Evolutionary conservation across 495 filamentous ascomycete genomes (phyloP), one percentile per base, ranked within the genome.

Genomic region (Bombardia bombarda): DNA sequence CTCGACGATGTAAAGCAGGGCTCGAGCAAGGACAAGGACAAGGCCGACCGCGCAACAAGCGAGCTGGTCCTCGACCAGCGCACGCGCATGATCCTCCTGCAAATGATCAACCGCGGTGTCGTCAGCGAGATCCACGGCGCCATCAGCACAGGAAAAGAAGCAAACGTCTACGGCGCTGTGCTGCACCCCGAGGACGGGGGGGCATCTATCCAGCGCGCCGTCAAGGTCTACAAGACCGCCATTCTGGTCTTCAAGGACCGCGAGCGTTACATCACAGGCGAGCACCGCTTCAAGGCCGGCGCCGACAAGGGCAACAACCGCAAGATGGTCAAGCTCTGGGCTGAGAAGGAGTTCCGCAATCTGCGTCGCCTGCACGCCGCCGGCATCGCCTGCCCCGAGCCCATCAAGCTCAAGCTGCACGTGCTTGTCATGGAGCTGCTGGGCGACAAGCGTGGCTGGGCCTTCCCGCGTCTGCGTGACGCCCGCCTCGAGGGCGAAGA

Each of bases 151-250:
- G 92, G 92, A 34, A 98, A 98, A 58, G 92, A 98, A 63, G 92
- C 92, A 34, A 97, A 98, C 50, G 92, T 98, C 17, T 98, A 97
- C 66, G 83, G 90, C 47, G 72, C 64, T 5, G 51, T 66, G 12
- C 54, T 63, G 10, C 63, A 73, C 17, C 51, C 60, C 19, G 58
- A 67, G 13, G 52, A 69, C 7, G 52, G 67, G 21, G 79, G 87
- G 48, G 44, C 51, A 6, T 46, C 58, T 1, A 49, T 64, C 16
- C 62, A 70, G 23, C 80, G 87, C 38, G 92, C 92, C 12, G 87
- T 98, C 68, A 98, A 98, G 63, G 84, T 98, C 18, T 98, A 97
- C 76, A 97, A 97, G 70, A 98, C 93, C 0, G 83, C 82, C 32
- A 96, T 96, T 44, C 65, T 97, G 28, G 87, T 90, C 4, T 98